A percentile compares a stretch with the other conserved stretches of the same genome.
Conservation (phyloP, 106 monocot species). For the Allium sativum region DNA sequence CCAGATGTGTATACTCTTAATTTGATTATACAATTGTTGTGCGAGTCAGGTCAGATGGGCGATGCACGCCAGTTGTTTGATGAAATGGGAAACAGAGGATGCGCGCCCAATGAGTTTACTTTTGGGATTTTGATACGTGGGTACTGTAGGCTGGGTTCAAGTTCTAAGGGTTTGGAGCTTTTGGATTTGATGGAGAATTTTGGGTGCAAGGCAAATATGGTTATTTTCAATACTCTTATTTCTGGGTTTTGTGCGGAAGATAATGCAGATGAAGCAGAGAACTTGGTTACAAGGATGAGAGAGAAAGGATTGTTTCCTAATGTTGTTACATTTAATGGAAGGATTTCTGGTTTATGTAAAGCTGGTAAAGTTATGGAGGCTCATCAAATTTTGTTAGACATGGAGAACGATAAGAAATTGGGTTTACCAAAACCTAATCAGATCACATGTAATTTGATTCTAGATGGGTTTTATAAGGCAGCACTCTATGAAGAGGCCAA, state of each 20-base stretch:
- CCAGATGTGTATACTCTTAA: conserved; percentile 61
- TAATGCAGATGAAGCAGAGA: conserved; percentile 51
- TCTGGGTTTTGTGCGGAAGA: conserved; percentile 69
- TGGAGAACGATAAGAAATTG: conserved; percentile 41
- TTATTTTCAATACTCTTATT: conserved; percentile 70
- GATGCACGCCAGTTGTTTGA: conserved; percentile 66
- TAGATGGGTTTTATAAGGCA: conserved; percentile 59
- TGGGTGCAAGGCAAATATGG: conserved; percentile 38
- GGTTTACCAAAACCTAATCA: conserved; percentile 57
- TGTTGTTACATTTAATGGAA: conserved; percentile 84
- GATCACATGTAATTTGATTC: conserved; percentile 58
- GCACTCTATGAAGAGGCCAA: conserved; percentile 58
- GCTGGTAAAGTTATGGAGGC: conserved; percentile 52
- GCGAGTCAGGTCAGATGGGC: conserved; percentile 44
- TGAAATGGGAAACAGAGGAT: conserved; percentile 51
- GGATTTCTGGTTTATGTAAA: conserved; percentile 85
- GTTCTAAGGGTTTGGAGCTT: conserved; percentile 34
- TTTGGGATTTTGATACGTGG: conserved; percentile 72
- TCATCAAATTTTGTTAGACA: conserved; percentile 61
- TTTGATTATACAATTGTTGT: conserved; percentile 43
- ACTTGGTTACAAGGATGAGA: conserved; percentile 64
- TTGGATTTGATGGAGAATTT: conserved; percentile 40
- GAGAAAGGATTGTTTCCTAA: conserved; percentile 43
- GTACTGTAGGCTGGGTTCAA: conserved; percentile 44
- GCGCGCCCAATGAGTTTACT: conserved; percentile 55